Evolutionary conservation across 2,329 filamentous ascomycete species (phyloP), one percentile per base, ranked within the genome.

Genomic region (Monilinia fructicola): DNA sequence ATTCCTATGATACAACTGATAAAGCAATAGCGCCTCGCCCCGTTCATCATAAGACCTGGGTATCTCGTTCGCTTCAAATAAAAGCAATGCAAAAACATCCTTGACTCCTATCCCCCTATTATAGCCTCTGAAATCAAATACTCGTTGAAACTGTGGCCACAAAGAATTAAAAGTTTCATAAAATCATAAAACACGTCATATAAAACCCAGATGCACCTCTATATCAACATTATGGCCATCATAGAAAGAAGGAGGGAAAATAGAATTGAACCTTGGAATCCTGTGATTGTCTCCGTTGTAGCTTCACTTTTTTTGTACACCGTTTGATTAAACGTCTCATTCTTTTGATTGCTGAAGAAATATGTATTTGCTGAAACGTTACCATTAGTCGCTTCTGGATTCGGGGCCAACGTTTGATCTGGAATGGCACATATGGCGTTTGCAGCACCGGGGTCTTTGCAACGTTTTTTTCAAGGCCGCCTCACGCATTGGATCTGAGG

Each of bases 401-500:
- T 69, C 35, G 78, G 78, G 1, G 77, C 75, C 9, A 76, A 73
- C 11, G 75, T 78, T 46, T 79, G 74, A 23, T 83, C 81, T 0
- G 85, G 84, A 23, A 87, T 83, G 14, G 74, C 67, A 70, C 85
- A 87, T 2, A 84, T 76, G 0, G 81, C 78, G 4, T 75, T 76
- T 5, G 73, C 65, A 0, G 75, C 79, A 3, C 64, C 61, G 1
- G 77, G 73, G 64, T 82, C 77, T 16, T 68, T 70, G 71, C 84
- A 87, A 56, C 83, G 77, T 11, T 61, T 67, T 67, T 4, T 64
- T 67, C 71, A 78, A 80, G 67, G 82, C 81, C 18, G 69, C 71
- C 58, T 79, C 75, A 46, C 74, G 70, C 42, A 38, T 69, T 2
- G 72, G 69, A 26, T 80, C 71, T 3, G 88, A 87, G 21, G 88